Percentiles rank a stretch among this genome's conserved stretches.
Evolutionary conservation across 495 filamentous ascomycete genomes (phyloP).

Genomic region (Podospora comata): DNA sequence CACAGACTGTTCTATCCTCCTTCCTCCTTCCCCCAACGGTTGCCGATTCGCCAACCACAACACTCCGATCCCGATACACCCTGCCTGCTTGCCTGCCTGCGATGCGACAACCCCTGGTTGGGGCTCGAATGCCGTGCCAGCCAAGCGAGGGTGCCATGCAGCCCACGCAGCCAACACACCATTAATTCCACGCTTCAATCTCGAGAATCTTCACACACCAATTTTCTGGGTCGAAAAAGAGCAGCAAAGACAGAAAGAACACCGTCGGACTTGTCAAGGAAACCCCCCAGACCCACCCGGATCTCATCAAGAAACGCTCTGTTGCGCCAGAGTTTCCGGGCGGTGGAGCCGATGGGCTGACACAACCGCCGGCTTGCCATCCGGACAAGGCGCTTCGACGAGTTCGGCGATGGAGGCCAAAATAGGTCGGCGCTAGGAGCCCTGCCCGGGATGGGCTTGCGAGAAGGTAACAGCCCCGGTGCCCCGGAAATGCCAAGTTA

Average conservation of each 20-base stretch:
- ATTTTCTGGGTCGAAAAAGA: background rate
- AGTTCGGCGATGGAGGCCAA: background rate
- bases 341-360: background rate
- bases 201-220: no score
- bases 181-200: background rate
- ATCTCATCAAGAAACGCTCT: background rate
- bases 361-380: background rate
- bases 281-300: background rate
- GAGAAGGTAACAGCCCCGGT: background rate
- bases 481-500: conserved; percentile 6
- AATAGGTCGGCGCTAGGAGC: background rate
- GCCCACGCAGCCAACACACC: background rate
- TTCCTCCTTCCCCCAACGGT: background rate
- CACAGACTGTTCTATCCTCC: background rate
- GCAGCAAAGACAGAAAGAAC: background rate
- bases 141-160: background rate
- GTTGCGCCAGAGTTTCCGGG: background rate
- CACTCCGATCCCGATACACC: background rate
- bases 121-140: background rate
- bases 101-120: background rate
- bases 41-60: background rate
- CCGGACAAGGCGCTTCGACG: background rate
- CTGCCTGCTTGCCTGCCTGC: no score
- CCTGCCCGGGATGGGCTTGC: conserved; percentile 1
- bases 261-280: no score